Evolutionary conservation across 75 land plant genomes (phyloP).

Genomic region (Picea glauca): DNA sequence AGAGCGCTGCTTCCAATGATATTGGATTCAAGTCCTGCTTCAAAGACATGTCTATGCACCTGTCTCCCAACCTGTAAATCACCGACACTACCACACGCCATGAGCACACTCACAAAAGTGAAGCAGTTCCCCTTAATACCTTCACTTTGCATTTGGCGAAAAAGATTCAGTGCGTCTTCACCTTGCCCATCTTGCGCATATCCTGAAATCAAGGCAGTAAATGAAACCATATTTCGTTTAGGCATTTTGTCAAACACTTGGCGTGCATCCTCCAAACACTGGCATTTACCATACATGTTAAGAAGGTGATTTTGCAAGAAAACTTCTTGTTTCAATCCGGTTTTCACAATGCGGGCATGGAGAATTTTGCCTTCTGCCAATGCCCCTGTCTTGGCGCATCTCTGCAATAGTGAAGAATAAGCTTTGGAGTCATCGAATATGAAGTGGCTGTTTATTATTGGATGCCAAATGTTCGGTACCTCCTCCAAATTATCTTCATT

Average conservation of each 20-base stretch:
- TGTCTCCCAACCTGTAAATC: conserved; percentile 19
- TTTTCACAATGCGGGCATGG: conserved; percentile 12
- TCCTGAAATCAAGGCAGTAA: conserved; percentile 36
- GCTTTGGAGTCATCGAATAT: no score
- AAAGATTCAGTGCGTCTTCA: conserved; percentile 20
- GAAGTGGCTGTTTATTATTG: no score
- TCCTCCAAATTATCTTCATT: no score
- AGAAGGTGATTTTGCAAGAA: conserved; percentile 8
- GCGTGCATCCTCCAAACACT: conserved; percentile 24
- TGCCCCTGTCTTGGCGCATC: not conserved
- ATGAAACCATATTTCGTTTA: conserved; percentile 30
- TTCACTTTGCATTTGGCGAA: conserved; percentile 24
- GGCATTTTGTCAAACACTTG: conserved; percentile 24
- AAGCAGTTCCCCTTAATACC: conserved; percentile 20
- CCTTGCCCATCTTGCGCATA: conserved; percentile 22
- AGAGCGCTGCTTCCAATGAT: conserved; percentile 25
- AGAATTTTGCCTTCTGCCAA: not conserved
- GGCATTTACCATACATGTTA: conserved; percentile 35
- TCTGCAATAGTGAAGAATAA: not conserved
- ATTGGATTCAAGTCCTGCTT: conserved; percentile 19
- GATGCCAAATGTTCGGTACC: no score
- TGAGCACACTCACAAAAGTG: conserved; percentile 16
- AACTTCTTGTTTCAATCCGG: not conserved
- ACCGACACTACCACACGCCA: conserved; percentile 14
- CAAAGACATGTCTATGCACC: conserved; percentile 14